Percentiles rank a stretch among this genome's conserved stretches.
Conservation (phyloP, 495 filamentous ascomycete genomes). For the Evernia prunastri region DNA sequence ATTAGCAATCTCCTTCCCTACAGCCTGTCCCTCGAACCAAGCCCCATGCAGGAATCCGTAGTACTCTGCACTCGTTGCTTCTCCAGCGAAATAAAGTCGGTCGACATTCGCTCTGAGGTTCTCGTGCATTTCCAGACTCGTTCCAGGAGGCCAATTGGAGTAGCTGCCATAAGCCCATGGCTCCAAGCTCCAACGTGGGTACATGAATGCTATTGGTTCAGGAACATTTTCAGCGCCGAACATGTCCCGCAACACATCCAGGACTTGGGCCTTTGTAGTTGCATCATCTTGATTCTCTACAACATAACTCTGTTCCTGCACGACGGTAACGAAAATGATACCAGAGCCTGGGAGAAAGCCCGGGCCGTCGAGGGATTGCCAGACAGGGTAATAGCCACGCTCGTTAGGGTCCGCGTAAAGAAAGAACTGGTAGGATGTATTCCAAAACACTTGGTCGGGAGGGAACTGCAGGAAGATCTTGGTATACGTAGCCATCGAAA, state of each 20-base stretch:
- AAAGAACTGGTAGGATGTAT: conserved; percentile 57
- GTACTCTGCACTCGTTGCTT: conserved; percentile 61
- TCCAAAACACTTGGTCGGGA: conserved; percentile 62
- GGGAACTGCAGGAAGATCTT: conserved; percentile 72
- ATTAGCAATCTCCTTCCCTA: conserved; percentile 45
- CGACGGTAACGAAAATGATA: conserved; percentile 68
- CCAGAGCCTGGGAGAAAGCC: conserved; percentile 58
- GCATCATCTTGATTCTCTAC: conserved; percentile 59
- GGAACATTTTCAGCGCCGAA: conserved; percentile 55
- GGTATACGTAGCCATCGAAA: conserved; percentile 71
- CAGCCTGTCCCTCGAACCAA: conserved; percentile 55
- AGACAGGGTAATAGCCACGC: conserved; percentile 66
- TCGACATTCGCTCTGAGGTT: conserved; percentile 65
- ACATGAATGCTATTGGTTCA: conserved; percentile 62
- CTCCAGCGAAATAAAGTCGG: conserved; percentile 64
- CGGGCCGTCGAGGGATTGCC: conserved; percentile 55
- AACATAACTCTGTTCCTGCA: conserved; percentile 51
- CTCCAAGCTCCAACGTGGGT: conserved; percentile 61
- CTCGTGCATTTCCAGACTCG: conserved; percentile 62
- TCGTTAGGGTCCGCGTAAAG: conserved; percentile 59
- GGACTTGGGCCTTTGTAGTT: conserved; percentile 52
- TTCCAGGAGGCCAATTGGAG: conserved; percentile 65
- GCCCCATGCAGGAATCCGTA: conserved; percentile 69
- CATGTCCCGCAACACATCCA: conserved; percentile 60
- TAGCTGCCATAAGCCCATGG: conserved; percentile 67